These are phyloP conservation scores for Pseudopithomyces maydicus DNA, from an alignment of 2,329 filamentous ascomycete genomes.

Conservation along the genomic window DNA sequence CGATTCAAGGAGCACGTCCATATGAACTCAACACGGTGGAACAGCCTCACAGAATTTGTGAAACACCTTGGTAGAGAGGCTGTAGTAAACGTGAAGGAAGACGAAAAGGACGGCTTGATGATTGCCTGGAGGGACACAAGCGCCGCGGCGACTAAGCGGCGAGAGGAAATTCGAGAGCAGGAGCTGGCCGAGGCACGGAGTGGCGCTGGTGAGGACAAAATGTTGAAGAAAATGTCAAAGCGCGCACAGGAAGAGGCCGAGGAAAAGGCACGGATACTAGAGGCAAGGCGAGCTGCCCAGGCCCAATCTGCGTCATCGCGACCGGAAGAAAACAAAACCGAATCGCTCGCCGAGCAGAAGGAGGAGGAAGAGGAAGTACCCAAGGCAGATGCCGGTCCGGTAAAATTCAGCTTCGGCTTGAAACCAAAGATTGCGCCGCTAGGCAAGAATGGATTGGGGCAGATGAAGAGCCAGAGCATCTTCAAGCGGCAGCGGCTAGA, in stretches of 20 bases:
- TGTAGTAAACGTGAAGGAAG: conserved; percentile 81
- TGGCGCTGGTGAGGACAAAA: conserved; percentile 82
- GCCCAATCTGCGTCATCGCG: conserved; percentile 37
- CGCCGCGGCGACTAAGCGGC: conserved; percentile 78
- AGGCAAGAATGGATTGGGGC: conserved; percentile 33
- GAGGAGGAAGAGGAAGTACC: conserved; percentile 49
- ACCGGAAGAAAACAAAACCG: conserved; percentile 48
- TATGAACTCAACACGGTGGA: conserved; percentile 93
- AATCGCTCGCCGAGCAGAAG: conserved; percentile 48
- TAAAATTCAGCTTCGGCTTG: conserved; percentile 41
- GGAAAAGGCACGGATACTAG: conserved; percentile 38
- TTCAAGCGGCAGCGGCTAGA: conserved; percentile 43
- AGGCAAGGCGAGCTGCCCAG: conserved; percentile 52
- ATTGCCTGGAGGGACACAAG: conserved; percentile 92
- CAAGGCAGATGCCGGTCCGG: conserved; percentile 32
- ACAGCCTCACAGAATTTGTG: conserved; percentile 84
- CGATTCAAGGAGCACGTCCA: conserved; percentile 74
- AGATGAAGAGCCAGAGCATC: conserved; percentile 44
- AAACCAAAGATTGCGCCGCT: conserved; percentile 33
- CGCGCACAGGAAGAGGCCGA: conserved; percentile 67
- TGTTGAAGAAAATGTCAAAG: conserved; percentile 83
- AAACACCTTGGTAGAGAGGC: conserved; percentile 86
- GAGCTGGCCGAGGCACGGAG: conserved; percentile 89
- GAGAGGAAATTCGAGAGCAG: conserved; percentile 80
- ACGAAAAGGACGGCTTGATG: conserved; percentile 83